phyloP scores from a whole-genome alignment of 176 grass and related monocot genomes.

The Bolboschoenus planiculmis region DNA sequence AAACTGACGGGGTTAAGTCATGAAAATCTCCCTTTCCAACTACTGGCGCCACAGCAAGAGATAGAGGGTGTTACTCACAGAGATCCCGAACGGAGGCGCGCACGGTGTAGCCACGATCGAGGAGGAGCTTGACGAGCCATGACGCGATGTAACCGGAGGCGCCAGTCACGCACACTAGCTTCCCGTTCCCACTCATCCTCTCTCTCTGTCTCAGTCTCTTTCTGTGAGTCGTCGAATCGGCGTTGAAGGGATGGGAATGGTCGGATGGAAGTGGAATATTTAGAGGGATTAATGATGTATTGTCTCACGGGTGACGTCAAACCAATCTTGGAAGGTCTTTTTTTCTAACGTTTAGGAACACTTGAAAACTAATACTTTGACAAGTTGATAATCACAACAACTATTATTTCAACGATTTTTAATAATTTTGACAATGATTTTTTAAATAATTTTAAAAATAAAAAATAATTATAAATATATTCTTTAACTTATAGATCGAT shows the following conservation, averaged over 20 bases:
- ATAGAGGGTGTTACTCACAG: constrained; percentile 10
- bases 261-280: too few relatives aligned
- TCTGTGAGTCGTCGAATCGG: too few relatives aligned
- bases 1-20: background rate
- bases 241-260: too few relatives aligned
- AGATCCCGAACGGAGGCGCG: constrained; percentile 53
- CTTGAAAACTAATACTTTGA: too few relatives aligned
- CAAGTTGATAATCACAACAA: too few relatives aligned
- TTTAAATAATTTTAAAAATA: too few relatives aligned
- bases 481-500: too few relatives aligned
- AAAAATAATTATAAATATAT: too few relatives aligned
- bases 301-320: background rate
- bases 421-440: too few relatives aligned
- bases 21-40: background rate
- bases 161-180: constrained; percentile 43
- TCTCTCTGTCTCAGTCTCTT: background rate
- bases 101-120: constrained; percentile 47
- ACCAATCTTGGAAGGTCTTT: background rate
- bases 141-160: constrained; percentile 51
- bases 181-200: background rate
- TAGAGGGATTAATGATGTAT: background rate
- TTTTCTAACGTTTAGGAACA: too few relatives aligned
- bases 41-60: too few relatives aligned
- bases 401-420: too few relatives aligned
- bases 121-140: constrained; percentile 54